phyloP scores from a whole-genome alignment of 2,329 filamentous ascomycete species.

The Fusarium citri region DNA sequence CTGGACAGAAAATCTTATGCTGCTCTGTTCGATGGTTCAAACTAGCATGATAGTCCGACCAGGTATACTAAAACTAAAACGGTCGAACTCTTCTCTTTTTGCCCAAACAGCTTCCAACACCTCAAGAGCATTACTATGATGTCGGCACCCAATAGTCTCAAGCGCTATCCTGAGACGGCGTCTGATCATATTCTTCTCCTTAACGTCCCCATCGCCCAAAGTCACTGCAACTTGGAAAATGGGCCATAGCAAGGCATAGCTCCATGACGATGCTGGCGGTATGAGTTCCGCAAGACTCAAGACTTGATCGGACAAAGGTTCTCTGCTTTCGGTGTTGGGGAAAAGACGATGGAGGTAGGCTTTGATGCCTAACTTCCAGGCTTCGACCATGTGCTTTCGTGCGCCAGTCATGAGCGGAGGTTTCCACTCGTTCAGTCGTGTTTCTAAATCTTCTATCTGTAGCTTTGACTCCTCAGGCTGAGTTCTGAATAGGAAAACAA shows the following conservation, averaged over 20 bases:
- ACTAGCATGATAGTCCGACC: constrained; percentile 14
- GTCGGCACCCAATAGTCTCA: constrained; percentile 11
- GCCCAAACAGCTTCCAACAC: not conserved
- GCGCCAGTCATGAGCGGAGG: not conserved
- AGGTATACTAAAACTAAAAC: not conserved
- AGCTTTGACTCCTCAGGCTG: accelerated
- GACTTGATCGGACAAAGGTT: not conserved
- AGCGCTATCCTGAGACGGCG: not conserved
- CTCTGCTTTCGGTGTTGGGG: not conserved
- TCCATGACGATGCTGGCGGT: not conserved
- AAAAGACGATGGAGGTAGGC: constrained; percentile 5
- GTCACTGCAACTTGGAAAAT: constrained; percentile 5
- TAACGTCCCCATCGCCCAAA: accelerated
- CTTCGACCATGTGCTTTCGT: constrained; percentile 17
- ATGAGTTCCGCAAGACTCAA: not conserved
- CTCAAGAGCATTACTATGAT: constrained; percentile 26
- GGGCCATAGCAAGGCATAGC: constrained; percentile 17
- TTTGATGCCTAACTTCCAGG: not conserved
- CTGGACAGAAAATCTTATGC: not conserved
- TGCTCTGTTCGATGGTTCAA: not conserved
- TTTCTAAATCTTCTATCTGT: not conserved
- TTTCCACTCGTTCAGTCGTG: not conserved
- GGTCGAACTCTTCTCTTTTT: not conserved
- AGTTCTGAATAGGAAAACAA: not conserved
- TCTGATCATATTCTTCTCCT: not conserved